Percentiles rank a stretch among this genome's conserved stretches.
These are phyloP conservation scores for Dissophora ornata DNA, from an alignment of 192 early-diverging fungal genomes.

Conservation along the genomic window DNA sequence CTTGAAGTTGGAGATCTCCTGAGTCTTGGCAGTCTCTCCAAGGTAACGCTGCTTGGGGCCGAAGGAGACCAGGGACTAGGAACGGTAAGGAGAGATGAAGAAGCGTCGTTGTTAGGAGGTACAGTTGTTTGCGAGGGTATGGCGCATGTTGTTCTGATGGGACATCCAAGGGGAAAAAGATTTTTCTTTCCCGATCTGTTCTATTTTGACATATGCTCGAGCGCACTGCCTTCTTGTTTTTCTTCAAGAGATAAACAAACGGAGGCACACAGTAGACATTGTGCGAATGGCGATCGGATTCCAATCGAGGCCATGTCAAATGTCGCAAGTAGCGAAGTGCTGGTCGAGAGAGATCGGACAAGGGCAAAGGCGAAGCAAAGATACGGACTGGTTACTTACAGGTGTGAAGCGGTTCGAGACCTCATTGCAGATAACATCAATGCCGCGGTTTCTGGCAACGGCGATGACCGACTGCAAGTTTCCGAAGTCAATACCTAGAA, in stretches of 20 bases:
- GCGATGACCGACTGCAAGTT: conserved; percentile 96
- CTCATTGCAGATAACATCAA: conserved; percentile 97
- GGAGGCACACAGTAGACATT: too few species aligned
- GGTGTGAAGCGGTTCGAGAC: conserved; percentile 97
- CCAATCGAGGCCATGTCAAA: too few species aligned
- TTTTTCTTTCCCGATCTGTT: neutral
- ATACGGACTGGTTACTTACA: conserved; percentile 78
- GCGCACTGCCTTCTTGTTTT: neutral
- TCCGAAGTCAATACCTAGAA: conserved; percentile 94
- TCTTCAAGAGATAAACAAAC: conserved; percentile 1
- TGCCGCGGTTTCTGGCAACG: conserved; percentile 97
- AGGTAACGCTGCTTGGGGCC: conserved; percentile 95
- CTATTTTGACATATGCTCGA: too few species aligned
- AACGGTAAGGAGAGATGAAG: neutral
- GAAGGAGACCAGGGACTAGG: conserved; percentile 89
- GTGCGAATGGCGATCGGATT: too few species aligned
- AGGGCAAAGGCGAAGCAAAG: neutral
- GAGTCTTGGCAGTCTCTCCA: conserved; percentile 95
- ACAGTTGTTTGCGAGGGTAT: too few species aligned
- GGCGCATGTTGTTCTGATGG: too few species aligned
- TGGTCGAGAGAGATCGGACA: neutral
- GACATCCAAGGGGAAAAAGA: too few species aligned
- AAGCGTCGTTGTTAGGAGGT: too few species aligned
- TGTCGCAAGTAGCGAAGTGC: too few species aligned
- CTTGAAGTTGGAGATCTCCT: conserved; percentile 98